Evolutionary conservation across 2,329 filamentous ascomycete genomes (phyloP).

Genomic region (Byssochlamys sp.): DNA sequence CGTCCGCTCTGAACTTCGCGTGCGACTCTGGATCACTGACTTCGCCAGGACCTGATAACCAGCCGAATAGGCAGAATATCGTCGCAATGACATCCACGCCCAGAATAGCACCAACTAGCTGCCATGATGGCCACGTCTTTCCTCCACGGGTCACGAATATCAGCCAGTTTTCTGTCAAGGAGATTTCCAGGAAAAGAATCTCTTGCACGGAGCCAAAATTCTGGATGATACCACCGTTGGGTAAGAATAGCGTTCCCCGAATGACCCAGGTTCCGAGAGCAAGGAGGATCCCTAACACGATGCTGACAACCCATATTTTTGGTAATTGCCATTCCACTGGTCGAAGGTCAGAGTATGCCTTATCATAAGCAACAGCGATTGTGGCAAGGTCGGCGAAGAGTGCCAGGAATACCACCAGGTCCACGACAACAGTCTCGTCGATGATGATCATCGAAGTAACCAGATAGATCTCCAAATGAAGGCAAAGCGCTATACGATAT

Average conservation of each 20-base stretch:
- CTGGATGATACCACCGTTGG: conserved; percentile 58
- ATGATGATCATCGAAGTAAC: conserved; percentile 65
- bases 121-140: conserved; percentile 60
- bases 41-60: conserved; percentile 46
- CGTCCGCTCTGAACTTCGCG: conserved; percentile 24
- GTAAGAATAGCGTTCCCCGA: conserved; percentile 56
- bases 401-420: conserved; percentile 64
- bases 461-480: conserved; percentile 62
- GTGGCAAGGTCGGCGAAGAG: conserved; percentile 66
- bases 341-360: conserved; percentile 60
- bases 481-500: conserved; percentile 61
- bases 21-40: background rate
- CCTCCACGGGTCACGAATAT: conserved; percentile 84
- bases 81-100: conserved; percentile 59
- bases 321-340: conserved; percentile 67
- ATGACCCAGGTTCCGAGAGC: conserved; percentile 60
- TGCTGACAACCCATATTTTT: conserved; percentile 61
- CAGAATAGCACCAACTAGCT: conserved; percentile 57
- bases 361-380: conserved; percentile 65
- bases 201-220: conserved; percentile 62
- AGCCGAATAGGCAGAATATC: conserved; percentile 62
- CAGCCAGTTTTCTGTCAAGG: conserved; percentile 82
- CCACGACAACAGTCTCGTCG: conserved; percentile 60
- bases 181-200: conserved; percentile 75
- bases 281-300: conserved; percentile 50